Base-by-base conservation (phyloP, 129 eudicot species). In the Smallanthus sonchifolius region DNA sequence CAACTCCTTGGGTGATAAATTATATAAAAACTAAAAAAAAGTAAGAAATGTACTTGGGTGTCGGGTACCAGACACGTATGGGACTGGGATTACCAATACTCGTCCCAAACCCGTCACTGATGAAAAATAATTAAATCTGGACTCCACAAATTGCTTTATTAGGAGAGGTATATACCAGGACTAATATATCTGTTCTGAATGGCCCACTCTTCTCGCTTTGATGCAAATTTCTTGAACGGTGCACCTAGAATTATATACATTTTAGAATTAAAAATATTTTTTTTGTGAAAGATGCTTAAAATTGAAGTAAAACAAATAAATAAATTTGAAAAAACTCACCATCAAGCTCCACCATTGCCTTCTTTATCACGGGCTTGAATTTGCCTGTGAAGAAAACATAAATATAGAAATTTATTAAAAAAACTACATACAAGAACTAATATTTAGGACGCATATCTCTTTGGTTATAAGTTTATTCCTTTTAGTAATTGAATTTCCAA, bases 291-390 rank as follows among this genome's bases (percentile, higher is more conserved):
- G 45, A 47, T 7, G 69, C 20, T 44, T 16, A 45, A 13, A 30
- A 44, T 28, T 10, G n/a, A 64, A 36, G 73, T 4, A 51, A 75
- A 13, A n/a, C n/a, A n/a, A 11, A 39, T 39, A 43, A 72, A 35
- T 3, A 24, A 44, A 6, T 38, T 32, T 69, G 8, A 72, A n/a
- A 4, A 6, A 61, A 28, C 82, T 81, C 70, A 90, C 98, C 99
- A 66, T 95, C 97, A 73, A 95, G 99, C 85, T 91, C 97, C 73
- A 95, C 99, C 99, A 95, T 95, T 74, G 99, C 99, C 86, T 95
- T 95, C 87, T 95, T 95, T 8, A 95, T 95, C 90, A 95, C 99
- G 13, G 99, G 99, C 85, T 95, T 95, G 80, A 78, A 88, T 75
- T 95, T 95, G 47, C 99, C 99, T 95, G 83, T 76, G 83, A 75